Evolutionary conservation across 1,284 basidiomycete genomes (phyloP), one percentile per base, ranked within the genome.

Genomic region (Acaromyces ingoldii): DNA sequence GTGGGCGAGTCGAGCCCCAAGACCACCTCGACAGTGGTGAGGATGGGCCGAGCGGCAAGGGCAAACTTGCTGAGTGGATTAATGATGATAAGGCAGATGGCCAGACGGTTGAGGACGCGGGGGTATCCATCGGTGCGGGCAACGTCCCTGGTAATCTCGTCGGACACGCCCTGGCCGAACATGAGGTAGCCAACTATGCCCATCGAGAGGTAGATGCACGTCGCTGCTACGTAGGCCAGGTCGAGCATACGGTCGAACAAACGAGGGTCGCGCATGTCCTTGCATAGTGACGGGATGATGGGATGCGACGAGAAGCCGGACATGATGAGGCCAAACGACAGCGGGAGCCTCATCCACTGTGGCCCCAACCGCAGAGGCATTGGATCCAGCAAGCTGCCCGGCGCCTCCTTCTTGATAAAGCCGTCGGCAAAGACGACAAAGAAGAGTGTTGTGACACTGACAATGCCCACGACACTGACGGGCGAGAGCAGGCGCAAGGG

Each of bases 281-380:
- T 81, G 10, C 88, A 89, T 13, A 97, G 76, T 7, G 87, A 89
- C 5, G 92, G 92, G 45, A 96, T 87, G 31, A 93, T 89, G 10
- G 90, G 88, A 75, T 97, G 92, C 1, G 91, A 91, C 4, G 90
- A 86, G 67, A 96, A 93, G 81, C 92, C 91, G n/a, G 89, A 89
- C 86, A 97, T 91, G 72, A 96, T 85, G 51, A 97, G 79, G 2
- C 92, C 92, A 71, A 91, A 96, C 75, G 57, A 85, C 60, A 68
- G 76, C 60, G 83, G 74, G 72, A 82, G 54, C 76, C 77, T 64
- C 71, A 80, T 49, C 77, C 77, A 78, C 40, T 82, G 80, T 25
- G 88, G 80, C 0, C 79, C 10, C 85, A 60, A n/a, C 80, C 82
- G 19, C 17, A n/a, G 13, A 15, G 6, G n/a, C 26, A 22, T 28